Conservation (phyloP, 345 rosid species). For the Chamaenerion angustifolium region DNA sequence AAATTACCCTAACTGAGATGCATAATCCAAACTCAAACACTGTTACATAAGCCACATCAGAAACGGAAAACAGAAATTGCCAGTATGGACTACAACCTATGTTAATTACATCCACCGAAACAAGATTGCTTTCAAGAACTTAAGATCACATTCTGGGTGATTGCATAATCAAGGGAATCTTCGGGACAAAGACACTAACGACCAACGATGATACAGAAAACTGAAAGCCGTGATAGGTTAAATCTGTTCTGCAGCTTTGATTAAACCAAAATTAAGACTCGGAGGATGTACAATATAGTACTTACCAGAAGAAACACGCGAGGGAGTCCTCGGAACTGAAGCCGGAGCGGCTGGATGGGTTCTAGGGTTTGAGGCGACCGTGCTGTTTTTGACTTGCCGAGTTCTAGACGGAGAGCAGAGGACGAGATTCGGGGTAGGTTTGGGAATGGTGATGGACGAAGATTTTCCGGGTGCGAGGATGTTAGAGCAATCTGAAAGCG, state of each 20-base stretch:
- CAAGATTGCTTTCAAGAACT: no score
- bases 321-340: background rate
- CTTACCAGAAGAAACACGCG: background rate
- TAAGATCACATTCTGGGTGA: no score
- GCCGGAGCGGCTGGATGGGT: background rate
- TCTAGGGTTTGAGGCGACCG: background rate
- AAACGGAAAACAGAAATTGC: background rate
- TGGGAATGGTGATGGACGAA: constrained; percentile 4
- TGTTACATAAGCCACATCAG: background rate
- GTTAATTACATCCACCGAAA: background rate
- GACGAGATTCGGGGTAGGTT: constrained; percentile 8
- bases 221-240: no score
- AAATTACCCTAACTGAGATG: background rate
- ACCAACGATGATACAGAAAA: no score
- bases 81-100: background rate
- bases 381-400: background rate
- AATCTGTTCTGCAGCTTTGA: no score
- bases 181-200: no score
- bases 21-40: background rate
- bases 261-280: no score
- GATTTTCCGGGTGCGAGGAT: background rate
- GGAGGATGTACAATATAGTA: background rate
- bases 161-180: no score
- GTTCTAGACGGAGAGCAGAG: background rate
- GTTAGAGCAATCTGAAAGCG: constrained; percentile 34